These are phyloP conservation scores for Musa itinerans DNA, from an alignment of 176 grass and related monocot genomes.

Conservation along the genomic window DNA sequence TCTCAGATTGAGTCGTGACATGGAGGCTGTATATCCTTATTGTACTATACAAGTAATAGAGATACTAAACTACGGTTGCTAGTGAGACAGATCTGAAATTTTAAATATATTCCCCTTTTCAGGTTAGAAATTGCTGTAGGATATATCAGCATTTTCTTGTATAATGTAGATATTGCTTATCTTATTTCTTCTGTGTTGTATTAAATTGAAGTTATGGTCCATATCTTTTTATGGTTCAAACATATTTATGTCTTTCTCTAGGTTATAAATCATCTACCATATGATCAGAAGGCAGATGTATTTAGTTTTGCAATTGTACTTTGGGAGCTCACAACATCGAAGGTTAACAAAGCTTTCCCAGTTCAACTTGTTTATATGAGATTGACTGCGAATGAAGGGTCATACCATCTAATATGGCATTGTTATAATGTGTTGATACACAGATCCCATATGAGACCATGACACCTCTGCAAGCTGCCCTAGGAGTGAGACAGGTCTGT, in stretches of 20 bases:
- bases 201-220: background rate
- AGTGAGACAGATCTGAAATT: no score
- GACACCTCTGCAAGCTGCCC: slow-evolving; percentile 94
- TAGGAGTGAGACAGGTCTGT: slow-evolving; percentile 83
- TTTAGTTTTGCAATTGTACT: slow-evolving; percentile 98
- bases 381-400: background rate
- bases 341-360: slow-evolving; percentile 33
- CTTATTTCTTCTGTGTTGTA: background rate
- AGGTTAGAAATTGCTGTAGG: background rate
- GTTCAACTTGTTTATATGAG: background rate
- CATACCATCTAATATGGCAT: slow-evolving; percentile 11
- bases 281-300: slow-evolving; percentile 93
- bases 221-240: slow-evolving; percentile 1
- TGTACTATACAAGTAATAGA: no score
- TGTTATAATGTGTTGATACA: slow-evolving; percentile 5
- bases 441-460: slow-evolving; percentile 92
- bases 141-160: background rate
- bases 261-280: slow-evolving; percentile 96
- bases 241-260: slow-evolving; percentile 25
- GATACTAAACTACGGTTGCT: no score
- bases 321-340: slow-evolving; percentile 90
- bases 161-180: background rate
- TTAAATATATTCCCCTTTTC: no score
- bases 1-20: no score
- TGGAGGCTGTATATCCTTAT: no score